Conservation (phyloP, 1,284 basidiomycete genomes). For the Xerocomus subilludens region DNA sequence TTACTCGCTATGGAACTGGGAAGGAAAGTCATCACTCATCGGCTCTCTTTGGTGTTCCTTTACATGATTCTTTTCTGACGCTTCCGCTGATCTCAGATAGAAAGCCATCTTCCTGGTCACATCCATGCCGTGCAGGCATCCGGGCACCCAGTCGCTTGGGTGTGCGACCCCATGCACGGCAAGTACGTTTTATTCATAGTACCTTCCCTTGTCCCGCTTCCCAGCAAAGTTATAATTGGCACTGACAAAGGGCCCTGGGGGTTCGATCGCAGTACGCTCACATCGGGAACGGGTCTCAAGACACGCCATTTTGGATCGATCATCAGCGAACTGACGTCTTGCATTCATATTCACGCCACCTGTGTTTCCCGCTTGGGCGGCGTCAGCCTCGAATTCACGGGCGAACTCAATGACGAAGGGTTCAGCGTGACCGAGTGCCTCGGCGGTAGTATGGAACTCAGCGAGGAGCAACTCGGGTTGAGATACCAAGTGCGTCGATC, state of each 20-base stretch:
- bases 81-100: constrained; percentile 65
- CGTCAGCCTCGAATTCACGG: constrained; percentile 97
- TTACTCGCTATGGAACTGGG: constrained; percentile 91
- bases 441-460: constrained; percentile 84
- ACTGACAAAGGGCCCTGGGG: constrained; percentile 1
- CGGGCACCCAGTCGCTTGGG: constrained; percentile 90
- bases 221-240: not conserved
- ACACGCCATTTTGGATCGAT: constrained; percentile 94
- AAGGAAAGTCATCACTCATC: constrained; percentile 64
- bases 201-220: not conserved
- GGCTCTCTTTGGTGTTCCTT: not conserved
- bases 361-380: constrained; percentile 85
- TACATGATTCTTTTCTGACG: not conserved
- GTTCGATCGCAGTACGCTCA: constrained; percentile 71
- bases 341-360: constrained; percentile 81
- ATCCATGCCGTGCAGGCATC: constrained; percentile 87
- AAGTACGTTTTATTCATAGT: constrained; percentile 67
- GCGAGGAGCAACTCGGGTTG: constrained; percentile 76
- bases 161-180: constrained; percentile 98
- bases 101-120: constrained; percentile 79
- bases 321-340: constrained; percentile 86
- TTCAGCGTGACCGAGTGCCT: constrained; percentile 91
- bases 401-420: constrained; percentile 92
- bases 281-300: constrained; percentile 81
- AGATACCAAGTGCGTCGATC: constrained; percentile 73